A percentile compares a stretch with the other conserved stretches of the same genome.
These are phyloP conservation scores for Metschnikowia colocasiae DNA, from an alignment of 805 yeast species.

Conservation along the genomic window DNA sequence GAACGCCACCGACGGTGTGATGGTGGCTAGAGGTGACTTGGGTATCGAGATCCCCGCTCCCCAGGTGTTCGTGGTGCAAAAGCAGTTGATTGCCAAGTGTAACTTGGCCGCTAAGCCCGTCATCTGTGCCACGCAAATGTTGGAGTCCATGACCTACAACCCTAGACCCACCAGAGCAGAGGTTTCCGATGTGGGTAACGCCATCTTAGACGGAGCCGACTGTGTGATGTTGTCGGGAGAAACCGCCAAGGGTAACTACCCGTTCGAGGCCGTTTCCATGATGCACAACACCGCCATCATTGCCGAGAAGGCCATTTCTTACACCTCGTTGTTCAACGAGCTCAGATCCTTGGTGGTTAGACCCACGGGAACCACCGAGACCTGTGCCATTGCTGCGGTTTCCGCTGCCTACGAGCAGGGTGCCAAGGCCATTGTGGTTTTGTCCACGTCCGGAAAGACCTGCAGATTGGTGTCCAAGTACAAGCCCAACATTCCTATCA, in stretches of 20 bases:
- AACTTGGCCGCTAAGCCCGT: slow-evolving; percentile 99
- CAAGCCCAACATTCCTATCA: slow-evolving; percentile 95
- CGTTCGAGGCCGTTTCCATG: slow-evolving; percentile 95
- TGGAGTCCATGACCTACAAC: slow-evolving; percentile 98
- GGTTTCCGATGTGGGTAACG: slow-evolving; percentile 98
- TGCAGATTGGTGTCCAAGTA: slow-evolving; percentile 96
- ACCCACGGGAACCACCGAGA: slow-evolving; percentile 93
- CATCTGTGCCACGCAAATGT: slow-evolving; percentile 99
- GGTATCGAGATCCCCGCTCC: slow-evolving; percentile 99
- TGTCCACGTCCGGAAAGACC: slow-evolving; percentile 92
- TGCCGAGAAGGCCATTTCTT: slow-evolving; percentile 96
- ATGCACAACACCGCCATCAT: slow-evolving; percentile 96
- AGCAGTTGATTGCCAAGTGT: slow-evolving; percentile 98
- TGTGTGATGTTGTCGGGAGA: slow-evolving; percentile 99
- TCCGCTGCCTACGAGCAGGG: slow-evolving; percentile 93
- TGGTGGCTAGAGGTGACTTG: slow-evolving; percentile 99
- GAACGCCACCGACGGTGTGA: slow-evolving; percentile 94
- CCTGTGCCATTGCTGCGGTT: slow-evolving; percentile 96
- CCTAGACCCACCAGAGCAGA: slow-evolving; percentile 99
- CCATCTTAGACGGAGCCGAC: slow-evolving; percentile 98
- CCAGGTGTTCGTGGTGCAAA: slow-evolving; percentile 96
- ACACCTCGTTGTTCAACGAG: slow-evolving; percentile 80
- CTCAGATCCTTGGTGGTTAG: slow-evolving; percentile 77
- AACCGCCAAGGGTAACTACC: slow-evolving; percentile 99
- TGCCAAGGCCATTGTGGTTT: slow-evolving; percentile 94